These are phyloP conservation scores for Blastocystis sp. DNA, from an alignment of 352 stramenopile species.

Conservation along the genomic window DNA sequence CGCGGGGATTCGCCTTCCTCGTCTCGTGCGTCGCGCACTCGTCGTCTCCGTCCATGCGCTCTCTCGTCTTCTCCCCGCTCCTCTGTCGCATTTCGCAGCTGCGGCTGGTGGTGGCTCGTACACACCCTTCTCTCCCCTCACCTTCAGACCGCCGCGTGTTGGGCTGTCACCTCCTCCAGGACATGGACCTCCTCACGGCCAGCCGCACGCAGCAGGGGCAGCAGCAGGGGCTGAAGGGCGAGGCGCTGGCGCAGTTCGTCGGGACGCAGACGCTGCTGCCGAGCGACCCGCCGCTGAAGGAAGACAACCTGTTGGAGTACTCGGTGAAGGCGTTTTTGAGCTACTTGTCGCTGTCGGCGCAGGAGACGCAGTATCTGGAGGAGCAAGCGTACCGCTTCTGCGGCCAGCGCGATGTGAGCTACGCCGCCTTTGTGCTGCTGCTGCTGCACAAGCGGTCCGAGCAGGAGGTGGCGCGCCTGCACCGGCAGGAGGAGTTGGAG, in stretches of 20 bases:
- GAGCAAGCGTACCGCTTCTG: neutral
- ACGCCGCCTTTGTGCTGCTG: neutral
- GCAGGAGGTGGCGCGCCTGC: no score
- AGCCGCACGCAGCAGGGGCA: neutral
- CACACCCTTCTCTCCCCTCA: neutral
- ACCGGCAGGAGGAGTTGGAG: neutral
- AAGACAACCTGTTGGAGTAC: neutral
- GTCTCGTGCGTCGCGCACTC: neutral
- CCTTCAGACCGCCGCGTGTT: neutral
- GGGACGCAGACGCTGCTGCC: neutral
- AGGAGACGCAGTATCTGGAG: neutral
- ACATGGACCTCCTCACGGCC: neutral
- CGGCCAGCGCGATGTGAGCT: neutral
- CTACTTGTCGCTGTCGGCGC: neutral
- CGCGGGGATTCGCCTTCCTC: constrained; percentile 12
- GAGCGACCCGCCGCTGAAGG: neutral
- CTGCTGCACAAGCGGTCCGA: neutral
- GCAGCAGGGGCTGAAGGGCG: neutral
- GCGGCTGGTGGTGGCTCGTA: neutral
- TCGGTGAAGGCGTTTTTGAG: neutral
- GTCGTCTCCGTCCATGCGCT: neutral
- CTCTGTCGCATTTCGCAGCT: neutral
- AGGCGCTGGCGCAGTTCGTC: neutral
- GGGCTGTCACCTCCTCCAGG: neutral
- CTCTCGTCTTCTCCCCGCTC: neutral